Percentiles rank a stretch among this genome's conserved stretches.
Evolutionary conservation across 805 yeast genomes (phyloP).

Genomic region (Yamadazyma sp.): DNA sequence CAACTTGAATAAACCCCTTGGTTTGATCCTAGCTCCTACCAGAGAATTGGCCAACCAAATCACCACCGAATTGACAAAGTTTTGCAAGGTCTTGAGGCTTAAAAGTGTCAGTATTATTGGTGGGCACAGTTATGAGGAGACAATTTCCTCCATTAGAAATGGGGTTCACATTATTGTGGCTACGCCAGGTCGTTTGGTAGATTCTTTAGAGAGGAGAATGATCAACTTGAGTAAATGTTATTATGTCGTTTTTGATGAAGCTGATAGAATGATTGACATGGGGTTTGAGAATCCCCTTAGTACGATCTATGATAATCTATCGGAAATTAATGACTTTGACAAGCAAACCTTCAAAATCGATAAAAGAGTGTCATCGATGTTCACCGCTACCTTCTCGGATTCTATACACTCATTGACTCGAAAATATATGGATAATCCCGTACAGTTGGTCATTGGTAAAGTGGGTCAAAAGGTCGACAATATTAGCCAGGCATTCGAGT

Average conservation of each 20-base stretch:
- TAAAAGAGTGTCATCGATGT: conserved; percentile 76
- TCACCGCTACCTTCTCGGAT: conserved; percentile 89
- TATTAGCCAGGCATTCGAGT: conserved; percentile 65
- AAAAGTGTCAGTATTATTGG: conserved; percentile 74
- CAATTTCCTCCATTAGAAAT: conserved; percentile 54
- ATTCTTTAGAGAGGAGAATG: conserved; percentile 69
- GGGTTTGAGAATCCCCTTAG: conserved; percentile 85
- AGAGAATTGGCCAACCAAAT: conserved; percentile 92
- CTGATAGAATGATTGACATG: conserved; percentile 93
- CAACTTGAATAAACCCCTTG: conserved; percentile 66
- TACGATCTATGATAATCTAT: conserved; percentile 56
- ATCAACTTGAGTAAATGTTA: conserved; percentile 59
- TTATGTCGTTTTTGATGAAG: conserved; percentile 84
- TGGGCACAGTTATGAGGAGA: conserved; percentile 82
- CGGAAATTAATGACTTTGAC: conserved; percentile 31
- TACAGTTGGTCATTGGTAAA: conserved; percentile 64
- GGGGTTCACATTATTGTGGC: conserved; percentile 78
- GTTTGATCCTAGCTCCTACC: conserved; percentile 83
- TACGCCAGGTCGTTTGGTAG: conserved; percentile 90
- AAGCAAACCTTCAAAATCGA: conserved; percentile 36
- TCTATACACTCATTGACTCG: conserved; percentile 65
- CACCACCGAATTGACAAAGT: conserved; percentile 58
- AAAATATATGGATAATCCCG: conserved; percentile 63
- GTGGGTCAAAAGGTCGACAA: conserved; percentile 64
- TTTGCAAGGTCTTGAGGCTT: conserved; percentile 42